Conservation (phyloP, 495 filamentous ascomycete genomes). For the Xylaria acuta region DNA sequence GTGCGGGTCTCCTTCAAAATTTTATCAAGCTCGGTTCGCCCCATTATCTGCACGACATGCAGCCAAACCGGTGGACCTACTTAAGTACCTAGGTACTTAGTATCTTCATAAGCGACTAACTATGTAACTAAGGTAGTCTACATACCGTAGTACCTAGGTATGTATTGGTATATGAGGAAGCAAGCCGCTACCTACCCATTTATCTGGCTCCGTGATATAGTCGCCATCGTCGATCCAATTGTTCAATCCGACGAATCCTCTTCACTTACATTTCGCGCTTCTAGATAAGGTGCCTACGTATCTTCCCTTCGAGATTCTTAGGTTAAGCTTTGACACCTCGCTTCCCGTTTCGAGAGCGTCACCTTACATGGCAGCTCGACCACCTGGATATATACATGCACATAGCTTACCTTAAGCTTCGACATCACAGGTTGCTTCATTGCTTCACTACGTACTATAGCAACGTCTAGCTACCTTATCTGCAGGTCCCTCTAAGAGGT, state of each 20-base stretch:
- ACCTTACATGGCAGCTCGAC: background rate
- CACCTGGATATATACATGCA: background rate
- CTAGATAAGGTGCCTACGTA: background rate
- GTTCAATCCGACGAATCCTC: background rate
- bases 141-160: background rate
- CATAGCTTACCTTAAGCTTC: constrained; percentile 9
- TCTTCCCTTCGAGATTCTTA: background rate
- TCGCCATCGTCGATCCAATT: constrained; percentile 14
- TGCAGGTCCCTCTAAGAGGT: background rate
- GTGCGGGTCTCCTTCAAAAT: constrained; percentile 19
- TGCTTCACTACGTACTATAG: background rate
- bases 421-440: background rate
- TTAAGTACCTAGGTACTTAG: no score
- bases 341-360: background rate
- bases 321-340: background rate
- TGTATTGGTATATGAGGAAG: background rate
- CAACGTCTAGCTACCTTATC: background rate
- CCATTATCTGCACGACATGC: constrained; percentile 16
- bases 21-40: constrained; percentile 22
- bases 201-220: constrained; percentile 1
- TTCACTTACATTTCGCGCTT: background rate
- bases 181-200: constrained; percentile 1
- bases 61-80: background rate
- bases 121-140: no score
- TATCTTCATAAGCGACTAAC: constrained; percentile 2